Percentiles rank a stretch among this genome's conserved stretches.
These are phyloP conservation scores for Truncatella angustata DNA, from an alignment of 2,329 filamentous ascomycete species.

Conservation along the genomic window DNA sequence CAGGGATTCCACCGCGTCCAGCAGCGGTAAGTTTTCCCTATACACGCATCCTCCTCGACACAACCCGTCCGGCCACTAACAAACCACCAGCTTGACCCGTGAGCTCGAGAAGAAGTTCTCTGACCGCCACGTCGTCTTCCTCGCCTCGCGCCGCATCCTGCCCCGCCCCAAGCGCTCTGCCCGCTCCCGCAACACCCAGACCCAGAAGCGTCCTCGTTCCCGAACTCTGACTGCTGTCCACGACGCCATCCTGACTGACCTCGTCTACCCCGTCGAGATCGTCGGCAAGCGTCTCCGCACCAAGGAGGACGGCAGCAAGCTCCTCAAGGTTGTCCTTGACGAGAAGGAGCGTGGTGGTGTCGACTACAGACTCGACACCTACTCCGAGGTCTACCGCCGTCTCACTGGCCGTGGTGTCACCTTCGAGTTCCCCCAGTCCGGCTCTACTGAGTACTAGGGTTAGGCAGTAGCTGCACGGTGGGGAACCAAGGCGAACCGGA, in stretches of 20 bases:
- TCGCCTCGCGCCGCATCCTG: slow-evolving; percentile 97
- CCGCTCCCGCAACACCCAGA: slow-evolving; percentile 93
- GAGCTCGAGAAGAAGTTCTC: slow-evolving; percentile 99
- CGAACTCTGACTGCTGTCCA: slow-evolving; percentile 98
- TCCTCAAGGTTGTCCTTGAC: slow-evolving; percentile 97
- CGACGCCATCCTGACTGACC: slow-evolving; percentile 95
- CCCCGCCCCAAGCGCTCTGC: slow-evolving; percentile 98
- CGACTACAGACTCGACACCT: slow-evolving; percentile 99
- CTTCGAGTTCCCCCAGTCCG: slow-evolving; percentile 96
- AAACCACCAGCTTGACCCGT: slow-evolving; percentile 86
- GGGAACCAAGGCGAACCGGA: not conserved
- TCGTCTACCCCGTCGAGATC: slow-evolving; percentile 99
- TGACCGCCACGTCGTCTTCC: slow-evolving; percentile 98
- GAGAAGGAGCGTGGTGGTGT: slow-evolving; percentile 99
- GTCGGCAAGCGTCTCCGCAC: slow-evolving; percentile 98
- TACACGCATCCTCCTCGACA: not conserved
- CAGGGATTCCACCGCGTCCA: slow-evolving; percentile 98
- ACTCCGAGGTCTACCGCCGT: slow-evolving; percentile 98
- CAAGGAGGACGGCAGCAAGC: slow-evolving; percentile 98
- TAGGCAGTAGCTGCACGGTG: slow-evolving; percentile 23
- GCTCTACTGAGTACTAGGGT: slow-evolving; percentile 76
- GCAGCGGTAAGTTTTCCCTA: slow-evolving; percentile 81
- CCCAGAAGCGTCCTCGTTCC: slow-evolving; percentile 97
- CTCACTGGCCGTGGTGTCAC: slow-evolving; percentile 93
- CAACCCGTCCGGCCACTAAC: no score